A percentile compares a stretch with the other conserved stretches of the same genome.
These are phyloP conservation scores for Globisporangium mamillatum DNA, from an alignment of 352 stramenopile species.

Conservation along the genomic window DNA sequence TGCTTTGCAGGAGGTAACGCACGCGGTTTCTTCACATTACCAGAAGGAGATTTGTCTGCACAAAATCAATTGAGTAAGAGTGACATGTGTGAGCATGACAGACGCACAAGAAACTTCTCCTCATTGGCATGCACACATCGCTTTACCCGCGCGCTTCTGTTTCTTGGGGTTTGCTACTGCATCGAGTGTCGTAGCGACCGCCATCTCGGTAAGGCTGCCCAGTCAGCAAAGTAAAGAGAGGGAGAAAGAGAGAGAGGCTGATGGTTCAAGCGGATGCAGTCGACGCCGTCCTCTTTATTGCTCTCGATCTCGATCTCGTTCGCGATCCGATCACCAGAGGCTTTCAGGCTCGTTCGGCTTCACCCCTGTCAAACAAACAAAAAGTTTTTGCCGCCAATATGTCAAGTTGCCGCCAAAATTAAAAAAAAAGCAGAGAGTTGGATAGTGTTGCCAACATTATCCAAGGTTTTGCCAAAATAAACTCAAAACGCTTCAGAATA, in stretches of 20 bases:
- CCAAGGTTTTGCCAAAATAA: background rate
- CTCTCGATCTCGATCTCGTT: background rate
- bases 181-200: background rate
- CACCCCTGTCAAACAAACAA: background rate
- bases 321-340: background rate
- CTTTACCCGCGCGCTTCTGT: slow-evolving; percentile 15
- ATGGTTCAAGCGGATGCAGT: background rate
- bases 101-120: background rate
- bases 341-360: background rate
- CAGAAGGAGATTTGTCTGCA: slow-evolving; percentile 7
- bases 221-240: background rate
- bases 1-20: slow-evolving; percentile 22
- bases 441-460: background rate
- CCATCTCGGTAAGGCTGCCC: slow-evolving; percentile 4
- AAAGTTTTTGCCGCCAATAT: slow-evolving; percentile 1
- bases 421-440: background rate
- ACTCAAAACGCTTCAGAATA: background rate
- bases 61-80: background rate
- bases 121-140: background rate
- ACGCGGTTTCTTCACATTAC: slow-evolving; percentile 15
- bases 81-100: background rate
- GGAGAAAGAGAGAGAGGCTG: background rate
- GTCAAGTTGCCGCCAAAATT: slow-evolving; percentile 1
- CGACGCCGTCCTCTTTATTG: background rate
- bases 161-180: slow-evolving; percentile 12